phyloP scores from a whole-genome alignment of 176 grass and related monocot species.

The Tuctoria greenei region DNA sequence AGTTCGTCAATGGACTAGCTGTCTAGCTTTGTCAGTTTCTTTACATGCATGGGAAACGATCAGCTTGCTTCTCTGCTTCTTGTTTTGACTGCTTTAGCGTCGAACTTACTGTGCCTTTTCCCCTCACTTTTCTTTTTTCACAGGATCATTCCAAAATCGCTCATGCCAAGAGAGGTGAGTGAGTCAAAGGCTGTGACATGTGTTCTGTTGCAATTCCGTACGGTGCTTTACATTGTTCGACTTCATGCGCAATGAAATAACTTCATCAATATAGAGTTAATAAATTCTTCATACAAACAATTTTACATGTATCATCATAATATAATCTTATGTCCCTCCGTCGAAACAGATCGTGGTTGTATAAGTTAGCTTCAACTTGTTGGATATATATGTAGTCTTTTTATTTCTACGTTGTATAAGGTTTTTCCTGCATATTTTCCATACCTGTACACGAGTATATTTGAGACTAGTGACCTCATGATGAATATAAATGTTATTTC shows the following conservation, averaged over 20 bases:
- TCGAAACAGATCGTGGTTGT: background rate
- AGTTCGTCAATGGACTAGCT: constrained; percentile 20
- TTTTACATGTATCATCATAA: background rate
- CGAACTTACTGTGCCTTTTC: constrained; percentile 41
- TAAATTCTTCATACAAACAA: background rate
- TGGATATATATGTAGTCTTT: too few relatives aligned
- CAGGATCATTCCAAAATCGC: constrained; percentile 82
- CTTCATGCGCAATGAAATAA: background rate
- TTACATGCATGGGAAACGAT: constrained; percentile 46
- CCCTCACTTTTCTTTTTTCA: background rate
- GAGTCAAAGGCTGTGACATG: constrained; percentile 33
- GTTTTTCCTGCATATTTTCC: too few relatives aligned
- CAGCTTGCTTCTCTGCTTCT: background rate
- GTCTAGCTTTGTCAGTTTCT: constrained; percentile 26
- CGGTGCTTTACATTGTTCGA: background rate
- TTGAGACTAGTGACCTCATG: too few relatives aligned
- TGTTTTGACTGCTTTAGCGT: constrained; percentile 48
- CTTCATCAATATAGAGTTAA: background rate
- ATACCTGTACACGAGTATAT: too few relatives aligned
- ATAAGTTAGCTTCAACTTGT: background rate
- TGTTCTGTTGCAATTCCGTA: background rate
- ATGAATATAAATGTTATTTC: too few relatives aligned
- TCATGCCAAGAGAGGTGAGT: constrained; percentile 97
- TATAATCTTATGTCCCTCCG: too few relatives aligned
- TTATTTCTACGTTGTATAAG: too few relatives aligned